Evolutionary conservation across 805 yeast genomes (phyloP), one percentile per base, ranked within the genome.

Genomic region (Candida easanensis): DNA sequence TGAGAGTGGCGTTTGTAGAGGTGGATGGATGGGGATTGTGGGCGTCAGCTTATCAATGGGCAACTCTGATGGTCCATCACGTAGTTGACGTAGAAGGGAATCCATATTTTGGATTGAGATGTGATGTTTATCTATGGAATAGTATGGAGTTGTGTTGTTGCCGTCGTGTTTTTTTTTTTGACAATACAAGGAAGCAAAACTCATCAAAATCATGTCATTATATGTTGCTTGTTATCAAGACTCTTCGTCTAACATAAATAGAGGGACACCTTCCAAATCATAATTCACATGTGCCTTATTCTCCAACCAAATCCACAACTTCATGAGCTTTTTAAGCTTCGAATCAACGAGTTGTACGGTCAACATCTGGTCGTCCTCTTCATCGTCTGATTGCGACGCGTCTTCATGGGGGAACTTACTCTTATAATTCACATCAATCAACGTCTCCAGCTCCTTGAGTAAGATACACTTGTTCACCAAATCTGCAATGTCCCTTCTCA

Each of bases 401-500:
- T 21, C 23, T 4, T 20, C 33, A 9, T n/a, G 9, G 3, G 33
- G 11, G 30, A 39, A 36, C 18, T 21, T 21, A 7, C 26, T 30
- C 30, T 37, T 39, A 28, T 38, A 42, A 18, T 46, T 42, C 13
- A 45, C 46, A 20, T 51, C 53, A 10, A 45, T 31, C 21, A 52
- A 14, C 27, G 46, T 46, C 23, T 52, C 48, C 19, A 45, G 36
- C 41, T 46, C 52, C 21, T 46, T 50, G 26, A 49, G 25, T 2
- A 86, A 63, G 7, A 85, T 78, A 4, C 82, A 80, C 53, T 74
- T 73, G 62, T 89, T 89, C 11, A 89, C 88, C 30, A 80, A 60
- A 28, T 79, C 71, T 10, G 89, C 86, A 43, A 91, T 80, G 44
- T 78, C 80, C 15, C 71, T 65, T 40, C 96, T 69, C 50, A 84